These are phyloP conservation scores for Naganishia antarctica DNA, from an alignment of 768 basidiomycete species.

Conservation along the genomic window DNA sequence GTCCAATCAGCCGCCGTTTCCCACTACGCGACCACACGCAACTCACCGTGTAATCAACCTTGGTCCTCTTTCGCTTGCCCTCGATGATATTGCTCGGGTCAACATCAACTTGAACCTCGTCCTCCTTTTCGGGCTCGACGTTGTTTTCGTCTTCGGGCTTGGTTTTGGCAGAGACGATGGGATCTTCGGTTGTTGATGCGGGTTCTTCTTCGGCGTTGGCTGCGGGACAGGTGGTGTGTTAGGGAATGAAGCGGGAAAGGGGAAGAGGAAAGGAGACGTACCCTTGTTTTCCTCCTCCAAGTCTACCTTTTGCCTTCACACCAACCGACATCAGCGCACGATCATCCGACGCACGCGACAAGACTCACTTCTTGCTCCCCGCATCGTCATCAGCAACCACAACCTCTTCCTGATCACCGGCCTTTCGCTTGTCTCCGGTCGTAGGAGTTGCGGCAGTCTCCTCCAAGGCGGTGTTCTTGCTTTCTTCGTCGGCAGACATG, in stretches of 20 bases:
- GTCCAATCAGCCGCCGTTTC: neutral
- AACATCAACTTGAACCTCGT: slow-evolving; percentile 17
- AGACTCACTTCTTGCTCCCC: slow-evolving; percentile 2
- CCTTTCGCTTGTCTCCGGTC: slow-evolving; percentile 15
- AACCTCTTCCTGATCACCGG: neutral
- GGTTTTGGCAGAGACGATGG: slow-evolving; percentile 7
- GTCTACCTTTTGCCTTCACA: slow-evolving; percentile 13
- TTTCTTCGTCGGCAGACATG: slow-evolving; percentile 5
- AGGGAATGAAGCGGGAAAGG: neutral
- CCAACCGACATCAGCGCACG: too few relatives aligned
- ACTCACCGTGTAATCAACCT: slow-evolving; percentile 15
- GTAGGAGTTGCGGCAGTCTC: neutral
- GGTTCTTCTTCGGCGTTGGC: slow-evolving; percentile 19
- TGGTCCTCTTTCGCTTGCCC: slow-evolving; percentile 16
- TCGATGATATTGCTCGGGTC: slow-evolving; percentile 20
- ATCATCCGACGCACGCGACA: too few relatives aligned
- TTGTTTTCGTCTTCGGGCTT: neutral
- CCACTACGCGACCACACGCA: neutral
- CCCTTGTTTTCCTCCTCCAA: slow-evolving; percentile 11
- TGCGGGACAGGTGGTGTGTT: neutral
- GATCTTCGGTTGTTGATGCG: slow-evolving; percentile 9
- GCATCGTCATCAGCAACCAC: neutral
- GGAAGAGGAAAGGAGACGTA: neutral
- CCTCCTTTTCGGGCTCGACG: slow-evolving; percentile 17
- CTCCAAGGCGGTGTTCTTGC: slow-evolving; percentile 6